Percentiles rank a stretch among this genome's conserved stretches.
phyloP scores from a whole-genome alignment of 2,329 filamentous ascomycete genomes.

The Fusarium domesticum region DNA sequence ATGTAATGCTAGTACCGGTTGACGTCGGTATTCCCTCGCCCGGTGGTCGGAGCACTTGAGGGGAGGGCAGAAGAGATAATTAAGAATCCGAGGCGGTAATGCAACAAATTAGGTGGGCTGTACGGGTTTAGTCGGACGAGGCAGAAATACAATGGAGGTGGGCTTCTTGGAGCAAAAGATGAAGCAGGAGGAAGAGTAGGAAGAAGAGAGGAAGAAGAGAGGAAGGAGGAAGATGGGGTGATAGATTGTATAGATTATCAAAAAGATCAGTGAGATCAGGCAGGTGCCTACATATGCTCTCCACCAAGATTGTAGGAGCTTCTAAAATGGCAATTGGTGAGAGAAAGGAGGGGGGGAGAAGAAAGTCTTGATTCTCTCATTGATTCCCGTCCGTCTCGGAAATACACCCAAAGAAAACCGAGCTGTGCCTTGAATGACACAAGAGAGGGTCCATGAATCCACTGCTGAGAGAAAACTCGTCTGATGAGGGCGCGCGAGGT shows the following conservation, averaged over 20 bases:
- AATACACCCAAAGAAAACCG: background rate
- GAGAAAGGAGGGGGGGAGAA: too few species aligned
- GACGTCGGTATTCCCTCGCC: background rate
- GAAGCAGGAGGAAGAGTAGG: background rate
- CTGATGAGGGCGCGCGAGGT: constrained; percentile 20
- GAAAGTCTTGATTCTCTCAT: background rate
- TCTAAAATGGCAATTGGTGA: too few species aligned
- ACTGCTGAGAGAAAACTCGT: constrained; percentile 19
- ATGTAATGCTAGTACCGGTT: background rate
- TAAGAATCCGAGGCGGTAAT: too few species aligned
- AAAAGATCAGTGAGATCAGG: background rate
- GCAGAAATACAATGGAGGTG: too few species aligned
- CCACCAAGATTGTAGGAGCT: too few species aligned
- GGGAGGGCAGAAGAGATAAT: background rate
- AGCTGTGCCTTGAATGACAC: background rate
- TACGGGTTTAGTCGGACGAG: background rate
- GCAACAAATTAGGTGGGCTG: background rate
- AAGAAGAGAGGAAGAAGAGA: background rate
- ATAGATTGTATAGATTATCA: background rate
- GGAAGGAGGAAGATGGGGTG: background rate
- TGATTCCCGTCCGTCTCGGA: background rate
- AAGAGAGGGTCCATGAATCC: constrained; percentile 12
- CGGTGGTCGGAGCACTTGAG: background rate
- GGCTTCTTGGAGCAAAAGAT: background rate
- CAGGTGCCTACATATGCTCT: too few species aligned